phyloP scores from a whole-genome alignment of 768 basidiomycete species.

The Paxillus ammoniavirescens region DNA sequence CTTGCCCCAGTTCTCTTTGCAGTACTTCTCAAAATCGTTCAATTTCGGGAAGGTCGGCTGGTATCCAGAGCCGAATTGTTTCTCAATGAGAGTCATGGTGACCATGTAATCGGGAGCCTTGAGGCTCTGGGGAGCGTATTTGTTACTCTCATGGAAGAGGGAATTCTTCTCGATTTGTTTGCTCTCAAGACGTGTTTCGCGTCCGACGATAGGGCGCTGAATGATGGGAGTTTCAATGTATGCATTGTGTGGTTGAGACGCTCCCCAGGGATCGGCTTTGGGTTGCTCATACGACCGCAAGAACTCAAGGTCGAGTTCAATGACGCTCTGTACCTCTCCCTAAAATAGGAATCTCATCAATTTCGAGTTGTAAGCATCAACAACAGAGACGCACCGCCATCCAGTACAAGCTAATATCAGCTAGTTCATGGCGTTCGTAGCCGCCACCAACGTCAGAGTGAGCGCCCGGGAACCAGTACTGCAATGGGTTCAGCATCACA shows the following conservation, averaged over 20 bases:
- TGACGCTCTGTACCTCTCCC: background rate
- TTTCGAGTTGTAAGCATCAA: background rate
- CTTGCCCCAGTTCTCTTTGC: background rate
- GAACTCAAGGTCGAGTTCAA: slow-evolving; percentile 5
- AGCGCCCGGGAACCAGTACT: slow-evolving; percentile 27
- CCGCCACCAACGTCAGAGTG: slow-evolving; percentile 20
- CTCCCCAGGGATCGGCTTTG: background rate
- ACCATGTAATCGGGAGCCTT: background rate
- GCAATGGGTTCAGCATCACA: background rate
- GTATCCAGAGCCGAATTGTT: background rate
- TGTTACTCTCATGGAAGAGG: slow-evolving; percentile 1
- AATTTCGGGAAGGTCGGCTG: background rate
- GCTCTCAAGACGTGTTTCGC: slow-evolving; percentile 5
- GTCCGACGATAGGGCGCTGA: background rate
- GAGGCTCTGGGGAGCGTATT: background rate
- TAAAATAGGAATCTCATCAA: background rate
- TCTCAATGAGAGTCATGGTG: background rate
- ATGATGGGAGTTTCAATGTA: background rate
- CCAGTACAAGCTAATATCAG: slow-evolving; percentile 20
- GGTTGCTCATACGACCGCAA: background rate
- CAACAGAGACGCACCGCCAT: slow-evolving; percentile 14
- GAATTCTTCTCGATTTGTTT: background rate
- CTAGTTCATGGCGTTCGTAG: slow-evolving; percentile 11
- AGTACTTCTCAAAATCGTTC: slow-evolving; percentile 2
- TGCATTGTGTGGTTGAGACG: slow-evolving; percentile 7